Evolutionary conservation across 371 early-diverging fungal genomes (phyloP).

Genomic region (Mucor plumbeus): DNA sequence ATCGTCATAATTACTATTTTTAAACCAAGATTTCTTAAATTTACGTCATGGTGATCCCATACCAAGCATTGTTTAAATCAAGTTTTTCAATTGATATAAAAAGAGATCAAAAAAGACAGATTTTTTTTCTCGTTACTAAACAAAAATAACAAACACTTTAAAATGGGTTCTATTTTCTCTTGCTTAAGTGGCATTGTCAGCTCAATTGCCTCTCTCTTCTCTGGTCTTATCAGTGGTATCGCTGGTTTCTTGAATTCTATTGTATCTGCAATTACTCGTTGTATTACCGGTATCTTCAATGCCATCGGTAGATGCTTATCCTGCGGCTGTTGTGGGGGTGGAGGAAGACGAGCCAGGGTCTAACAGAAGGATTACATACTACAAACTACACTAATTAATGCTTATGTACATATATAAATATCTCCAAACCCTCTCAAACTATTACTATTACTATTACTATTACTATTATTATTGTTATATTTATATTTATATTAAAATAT

Average conservation of each 20-base stretch:
- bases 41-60: slow-evolving; percentile 21
- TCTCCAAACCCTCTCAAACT: neutral
- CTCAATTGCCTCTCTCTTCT: slow-evolving; percentile 38
- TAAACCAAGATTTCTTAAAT: neutral
- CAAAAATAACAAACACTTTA: slow-evolving; percentile 3
- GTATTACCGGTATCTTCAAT: slow-evolving; percentile 42
- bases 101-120: neutral
- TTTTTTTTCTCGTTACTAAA: neutral
- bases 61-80: neutral
- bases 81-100: slow-evolving; percentile 4
- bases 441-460: neutral
- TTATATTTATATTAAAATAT: neutral
- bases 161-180: slow-evolving; percentile 45
- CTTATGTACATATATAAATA: slow-evolving; percentile 6
- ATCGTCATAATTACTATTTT: slow-evolving; percentile 1
- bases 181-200: slow-evolving; percentile 34
- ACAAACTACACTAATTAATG: neutral
- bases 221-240: slow-evolving; percentile 36
- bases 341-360: slow-evolving; percentile 14
- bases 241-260: slow-evolving; percentile 40
- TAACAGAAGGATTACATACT: neutral
- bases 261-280: slow-evolving; percentile 32
- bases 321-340: slow-evolving; percentile 24
- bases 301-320: slow-evolving; percentile 32
- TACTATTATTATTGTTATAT: neutral